A percentile compares a stretch with the other conserved stretches of the same genome.
Evolutionary conservation across 2,329 filamentous ascomycete species (phyloP).

Genomic region (Monosporascus sp.): DNA sequence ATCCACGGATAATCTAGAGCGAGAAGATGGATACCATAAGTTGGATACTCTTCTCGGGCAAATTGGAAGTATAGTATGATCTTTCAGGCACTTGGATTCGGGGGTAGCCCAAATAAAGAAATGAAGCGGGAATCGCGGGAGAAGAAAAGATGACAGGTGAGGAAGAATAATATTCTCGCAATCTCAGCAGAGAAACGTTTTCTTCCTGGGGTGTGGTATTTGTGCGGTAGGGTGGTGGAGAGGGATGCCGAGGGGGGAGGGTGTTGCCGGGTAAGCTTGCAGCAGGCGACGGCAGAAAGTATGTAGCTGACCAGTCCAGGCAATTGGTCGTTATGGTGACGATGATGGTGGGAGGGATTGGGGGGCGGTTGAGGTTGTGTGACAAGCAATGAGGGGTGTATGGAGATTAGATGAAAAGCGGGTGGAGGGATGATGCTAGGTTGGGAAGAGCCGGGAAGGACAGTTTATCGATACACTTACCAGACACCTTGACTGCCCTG

Average conservation of each 20-base stretch:
- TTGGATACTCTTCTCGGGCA: too few species aligned
- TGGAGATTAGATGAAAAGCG: not conserved
- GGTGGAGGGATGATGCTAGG: not conserved
- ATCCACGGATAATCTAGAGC: not conserved
- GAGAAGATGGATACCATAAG: too few species aligned
- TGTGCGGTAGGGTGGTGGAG: conserved; percentile 7
- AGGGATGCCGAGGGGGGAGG: conserved; percentile 10
- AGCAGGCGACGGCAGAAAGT: not conserved
- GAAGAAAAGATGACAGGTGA: not conserved
- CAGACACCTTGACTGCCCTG: too few species aligned
- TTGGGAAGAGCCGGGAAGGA: not conserved
- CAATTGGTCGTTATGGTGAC: not conserved
- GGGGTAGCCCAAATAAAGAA: conserved; percentile 3
- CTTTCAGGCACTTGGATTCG: not conserved
- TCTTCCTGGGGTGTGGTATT: conserved; percentile 8
- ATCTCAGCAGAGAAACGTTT: not conserved
- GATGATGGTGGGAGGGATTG: not conserved
- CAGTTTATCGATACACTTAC: not conserved
- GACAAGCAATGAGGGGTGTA: not conserved
- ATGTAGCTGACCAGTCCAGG: not conserved
- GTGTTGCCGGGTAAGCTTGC: conserved; percentile 16
- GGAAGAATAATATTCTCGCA: not conserved
- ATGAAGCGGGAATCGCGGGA: conserved; percentile 1
- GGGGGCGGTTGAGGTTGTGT: not conserved
- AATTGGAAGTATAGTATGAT: not conserved